A percentile compares a stretch with the other conserved stretches of the same genome.
phyloP scores from a whole-genome alignment of 306 rosid genomes.

The Lathyrus oleraceus region DNA sequence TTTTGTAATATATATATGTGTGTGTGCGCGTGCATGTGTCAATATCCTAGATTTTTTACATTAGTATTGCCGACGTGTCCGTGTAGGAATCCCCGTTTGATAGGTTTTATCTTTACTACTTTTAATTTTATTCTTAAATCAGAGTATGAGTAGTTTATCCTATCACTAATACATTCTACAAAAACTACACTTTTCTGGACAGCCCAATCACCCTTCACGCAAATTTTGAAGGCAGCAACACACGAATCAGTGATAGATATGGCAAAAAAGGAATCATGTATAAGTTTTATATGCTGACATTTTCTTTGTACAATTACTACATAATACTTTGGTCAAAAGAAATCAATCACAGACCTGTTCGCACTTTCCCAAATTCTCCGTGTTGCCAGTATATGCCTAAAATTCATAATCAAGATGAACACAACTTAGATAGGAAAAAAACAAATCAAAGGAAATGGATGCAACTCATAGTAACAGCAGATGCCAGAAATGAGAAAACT shows the following conservation, averaged over 20 bases:
- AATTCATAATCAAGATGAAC: conserved; percentile 37
- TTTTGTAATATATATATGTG: no score
- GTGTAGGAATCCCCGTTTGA: no score
- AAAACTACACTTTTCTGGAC: conserved; percentile 22
- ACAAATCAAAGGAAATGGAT: conserved; percentile 22
- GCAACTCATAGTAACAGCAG: conserved; percentile 21
- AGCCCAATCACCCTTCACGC: conserved; percentile 17
- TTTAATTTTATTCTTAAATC: no score
- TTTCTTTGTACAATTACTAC: conserved; percentile 13
- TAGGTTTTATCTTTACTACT: no score
- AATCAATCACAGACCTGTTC: conserved; percentile 71
- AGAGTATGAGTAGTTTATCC: conserved; percentile 15
- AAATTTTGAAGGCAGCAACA: conserved; percentile 24
- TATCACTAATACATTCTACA: conserved; percentile 9
- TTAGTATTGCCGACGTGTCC: no score
- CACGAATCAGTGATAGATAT: background rate
- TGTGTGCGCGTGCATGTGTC: no score
- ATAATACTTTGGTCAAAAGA: conserved; percentile 29
- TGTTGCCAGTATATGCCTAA: conserved; percentile 84
- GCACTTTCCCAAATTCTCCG: conserved; percentile 81
- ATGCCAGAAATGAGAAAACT: conserved; percentile 20
- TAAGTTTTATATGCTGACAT: conserved; percentile 23
- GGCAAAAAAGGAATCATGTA: conserved; percentile 7
- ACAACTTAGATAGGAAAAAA: conserved; percentile 36
- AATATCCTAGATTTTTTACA: no score